phyloP scores from a whole-genome alignment of 2,329 filamentous ascomycete species.

The Calonectria pteridis region DNA sequence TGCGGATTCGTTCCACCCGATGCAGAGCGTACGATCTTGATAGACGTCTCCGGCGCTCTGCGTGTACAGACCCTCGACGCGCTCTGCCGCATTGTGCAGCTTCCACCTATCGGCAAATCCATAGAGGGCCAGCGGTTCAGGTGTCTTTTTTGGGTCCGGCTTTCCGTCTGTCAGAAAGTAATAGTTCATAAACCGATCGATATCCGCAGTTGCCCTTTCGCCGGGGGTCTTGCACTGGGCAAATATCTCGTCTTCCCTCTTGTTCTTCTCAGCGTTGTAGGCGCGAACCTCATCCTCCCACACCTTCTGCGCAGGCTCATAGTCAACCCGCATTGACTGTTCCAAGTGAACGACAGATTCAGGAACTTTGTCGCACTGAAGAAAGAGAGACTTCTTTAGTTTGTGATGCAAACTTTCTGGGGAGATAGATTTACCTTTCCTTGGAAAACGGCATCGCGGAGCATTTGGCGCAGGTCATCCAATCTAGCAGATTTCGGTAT shows the following conservation, averaged over 20 bases:
- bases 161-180: slow-evolving; percentile 29
- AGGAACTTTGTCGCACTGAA: not conserved
- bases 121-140: slow-evolving; percentile 5
- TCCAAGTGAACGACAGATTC: not conserved
- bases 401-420: not conserved
- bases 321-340: slow-evolving; percentile 18
- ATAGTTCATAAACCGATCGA: slow-evolving; percentile 11
- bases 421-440: not conserved
- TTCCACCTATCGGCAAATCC: not conserved
- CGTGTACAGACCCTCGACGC: not conserved
- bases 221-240: slow-evolving; percentile 13
- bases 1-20: slow-evolving; percentile 11
- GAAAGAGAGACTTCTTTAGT: not conserved
- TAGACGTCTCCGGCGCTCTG: not conserved
- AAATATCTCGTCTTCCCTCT: slow-evolving; percentile 10
- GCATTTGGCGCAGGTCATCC: not conserved
- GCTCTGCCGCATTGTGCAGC: not conserved
- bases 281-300: slow-evolving; percentile 7
- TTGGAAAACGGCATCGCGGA: not conserved
- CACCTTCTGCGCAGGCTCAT: slow-evolving; percentile 5
- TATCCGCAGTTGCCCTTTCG: not conserved
- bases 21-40: not conserved
- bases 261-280: not conserved
- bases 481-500: not conserved
- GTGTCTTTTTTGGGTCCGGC: slow-evolving; percentile 8